A percentile compares a stretch with the other conserved stretches of the same genome.
Evolutionary conservation across 2,329 filamentous ascomycete species (phyloP).

Genomic region (Aureobasidium vineae): DNA sequence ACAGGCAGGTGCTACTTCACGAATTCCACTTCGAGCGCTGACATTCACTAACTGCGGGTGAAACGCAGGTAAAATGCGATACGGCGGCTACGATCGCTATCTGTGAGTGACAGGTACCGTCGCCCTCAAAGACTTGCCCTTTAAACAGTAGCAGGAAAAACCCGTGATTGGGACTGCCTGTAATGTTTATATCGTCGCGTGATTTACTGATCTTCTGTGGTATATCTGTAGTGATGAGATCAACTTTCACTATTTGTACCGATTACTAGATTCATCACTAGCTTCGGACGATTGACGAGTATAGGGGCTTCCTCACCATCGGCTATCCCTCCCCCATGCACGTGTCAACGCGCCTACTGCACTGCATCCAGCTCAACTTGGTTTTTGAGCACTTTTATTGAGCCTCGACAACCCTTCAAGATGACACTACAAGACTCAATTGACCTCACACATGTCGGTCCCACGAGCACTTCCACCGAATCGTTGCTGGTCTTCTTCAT

Average conservation of each 20-base stretch:
- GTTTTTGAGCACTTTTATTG: background rate
- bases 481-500: conserved; percentile 65
- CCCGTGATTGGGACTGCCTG: background rate
- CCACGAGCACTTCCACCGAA: conserved; percentile 31
- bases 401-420: background rate
- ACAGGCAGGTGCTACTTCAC: background rate
- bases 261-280: conserved; percentile 17
- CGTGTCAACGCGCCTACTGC: background rate
- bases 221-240: background rate
- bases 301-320: conserved; percentile 6
- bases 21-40: background rate
- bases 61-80: background rate
- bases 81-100: conserved; percentile 9
- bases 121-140: background rate
- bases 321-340: background rate
- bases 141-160: background rate
- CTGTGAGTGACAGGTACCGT: conserved; percentile 7
- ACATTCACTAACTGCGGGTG: background rate
- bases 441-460: background rate
- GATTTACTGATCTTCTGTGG: background rate
- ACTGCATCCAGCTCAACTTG: background rate
- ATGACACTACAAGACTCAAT: conserved; percentile 22
- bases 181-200: background rate
- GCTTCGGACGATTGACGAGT: conserved; percentile 11
- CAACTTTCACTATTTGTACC: background rate